Evolutionary conservation across 108 stramenopile genomes (phyloP), one percentile per base, ranked within the genome.

Genomic region (Bacterosira constricta): DNA sequence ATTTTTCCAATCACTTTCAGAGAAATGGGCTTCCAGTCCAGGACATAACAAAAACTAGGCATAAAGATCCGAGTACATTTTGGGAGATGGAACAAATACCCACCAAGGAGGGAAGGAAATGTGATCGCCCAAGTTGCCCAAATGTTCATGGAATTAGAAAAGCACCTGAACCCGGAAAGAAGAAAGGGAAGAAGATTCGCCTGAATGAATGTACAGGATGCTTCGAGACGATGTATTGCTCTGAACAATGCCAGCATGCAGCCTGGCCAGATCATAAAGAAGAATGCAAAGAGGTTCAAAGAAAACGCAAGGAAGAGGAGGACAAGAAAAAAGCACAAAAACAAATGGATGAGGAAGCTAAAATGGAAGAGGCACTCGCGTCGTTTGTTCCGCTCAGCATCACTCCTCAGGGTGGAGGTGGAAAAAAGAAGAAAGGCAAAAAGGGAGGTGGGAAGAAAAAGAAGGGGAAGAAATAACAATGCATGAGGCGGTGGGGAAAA

Each of bases 381-480:
- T 62, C 60, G 15, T 62, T 62, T 45, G 60, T 62, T 12, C 60
- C 60, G 15, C 13, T 25, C 17, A 62, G 9, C 42, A 21, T 62
- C 15, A 39, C 13, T 0, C 60, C 60, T 25, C 60, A 62, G 20
- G 41, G 41, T 20, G 60, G 60, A 44, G n/a, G n/a, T n/a, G n/a
- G n/a, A n/a, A n/a, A n/a, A n/a, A 42, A 42, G 37, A 60, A 39
- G 41, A 62, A 62, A 26, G 13, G 57, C 18, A 62, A 62, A 21
- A 62, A 62, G 27, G 41, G 60, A 5, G 60, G 38, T 20, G 60
- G 23, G 8, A 44, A 44, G 39, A 62, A 62, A 26, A 62, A 44
- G 60, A 62, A 62, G 39, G 60, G 60, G 15, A 62, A 62, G 60
- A 62, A 62, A 15, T 59, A 57, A 44, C 17, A n/a, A n/a, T n/a